phyloP scores from a whole-genome alignment of 257 asterid genomes.

The Solanum virginianum region DNA sequence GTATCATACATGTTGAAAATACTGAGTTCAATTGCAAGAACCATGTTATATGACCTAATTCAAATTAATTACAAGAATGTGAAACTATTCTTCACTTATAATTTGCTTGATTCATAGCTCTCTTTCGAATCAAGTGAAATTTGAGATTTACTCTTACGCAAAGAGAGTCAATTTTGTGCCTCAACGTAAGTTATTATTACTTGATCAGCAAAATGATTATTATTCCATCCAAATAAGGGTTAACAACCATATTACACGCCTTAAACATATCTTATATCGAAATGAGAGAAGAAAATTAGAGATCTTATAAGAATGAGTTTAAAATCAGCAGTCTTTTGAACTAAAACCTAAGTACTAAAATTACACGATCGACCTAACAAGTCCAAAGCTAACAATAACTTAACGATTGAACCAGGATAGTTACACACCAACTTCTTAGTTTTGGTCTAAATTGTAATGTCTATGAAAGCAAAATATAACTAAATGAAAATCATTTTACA shows the following conservation, averaged over 20 bases:
- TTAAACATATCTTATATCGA: background rate
- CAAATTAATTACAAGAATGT: background rate
- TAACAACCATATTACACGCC: background rate
- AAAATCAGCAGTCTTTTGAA: background rate
- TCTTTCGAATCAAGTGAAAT: background rate
- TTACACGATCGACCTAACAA: too few relatives aligned
- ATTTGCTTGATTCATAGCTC: background rate
- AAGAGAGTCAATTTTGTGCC: background rate
- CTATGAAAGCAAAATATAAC: background rate
- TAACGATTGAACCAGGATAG: fast-evolving
- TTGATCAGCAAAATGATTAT: background rate
- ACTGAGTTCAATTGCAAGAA: background rate
- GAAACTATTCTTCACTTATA: background rate
- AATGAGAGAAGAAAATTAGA: background rate
- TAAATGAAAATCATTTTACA: background rate
- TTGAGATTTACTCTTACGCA: background rate
- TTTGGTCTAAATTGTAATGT: background rate
- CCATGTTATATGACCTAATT: background rate
- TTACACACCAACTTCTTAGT: background rate
- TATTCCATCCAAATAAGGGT: background rate
- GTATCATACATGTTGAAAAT: background rate
- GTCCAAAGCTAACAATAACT: background rate
- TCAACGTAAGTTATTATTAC: background rate
- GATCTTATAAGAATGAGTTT: background rate
- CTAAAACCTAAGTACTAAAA: background rate